Conservation (phyloP, 1,284 basidiomycete genomes). For the Cryptococcus sp. region DNA sequence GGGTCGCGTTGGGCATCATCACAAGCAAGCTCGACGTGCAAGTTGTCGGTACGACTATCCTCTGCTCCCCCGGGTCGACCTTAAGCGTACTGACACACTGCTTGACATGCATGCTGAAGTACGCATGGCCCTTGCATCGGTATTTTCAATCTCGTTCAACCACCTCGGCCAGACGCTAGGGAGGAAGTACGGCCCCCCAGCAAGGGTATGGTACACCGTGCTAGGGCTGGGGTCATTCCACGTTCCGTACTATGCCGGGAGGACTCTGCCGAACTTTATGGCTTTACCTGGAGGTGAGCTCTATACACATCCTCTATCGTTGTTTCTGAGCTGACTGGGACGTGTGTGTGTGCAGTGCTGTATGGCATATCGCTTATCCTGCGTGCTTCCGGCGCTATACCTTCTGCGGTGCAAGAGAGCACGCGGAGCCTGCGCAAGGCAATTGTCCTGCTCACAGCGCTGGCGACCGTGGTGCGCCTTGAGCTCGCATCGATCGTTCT, state of each 20-base stretch:
- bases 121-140: constrained; percentile 66
- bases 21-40: constrained; percentile 62
- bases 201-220: constrained; percentile 62
- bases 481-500: constrained; percentile 70
- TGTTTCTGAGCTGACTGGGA: not conserved
- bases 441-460: constrained; percentile 59
- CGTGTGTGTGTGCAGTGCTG: constrained; percentile 4
- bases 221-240: constrained; percentile 83
- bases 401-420: constrained; percentile 9
- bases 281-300: constrained; percentile 71
- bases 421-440: constrained; percentile 16
- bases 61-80: constrained; percentile 58
- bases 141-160: constrained; percentile 65
- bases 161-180: constrained; percentile 63
- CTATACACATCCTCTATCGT: not conserved
- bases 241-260: constrained; percentile 83
- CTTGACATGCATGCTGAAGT: constrained; percentile 52
- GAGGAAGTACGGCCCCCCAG: constrained; percentile 60
- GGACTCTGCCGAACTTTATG: constrained; percentile 92
- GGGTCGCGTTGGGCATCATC: constrained; percentile 52
- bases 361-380: constrained; percentile 22
- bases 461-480: constrained; percentile 71
- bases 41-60: constrained; percentile 55
- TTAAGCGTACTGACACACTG: not conserved
- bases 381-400: constrained; percentile 10